Percentiles rank a stretch among this genome's conserved stretches.
Evolutionary conservation across 345 rosid species (phyloP).

Genomic region (Bruguiera gymnorhiza): DNA sequence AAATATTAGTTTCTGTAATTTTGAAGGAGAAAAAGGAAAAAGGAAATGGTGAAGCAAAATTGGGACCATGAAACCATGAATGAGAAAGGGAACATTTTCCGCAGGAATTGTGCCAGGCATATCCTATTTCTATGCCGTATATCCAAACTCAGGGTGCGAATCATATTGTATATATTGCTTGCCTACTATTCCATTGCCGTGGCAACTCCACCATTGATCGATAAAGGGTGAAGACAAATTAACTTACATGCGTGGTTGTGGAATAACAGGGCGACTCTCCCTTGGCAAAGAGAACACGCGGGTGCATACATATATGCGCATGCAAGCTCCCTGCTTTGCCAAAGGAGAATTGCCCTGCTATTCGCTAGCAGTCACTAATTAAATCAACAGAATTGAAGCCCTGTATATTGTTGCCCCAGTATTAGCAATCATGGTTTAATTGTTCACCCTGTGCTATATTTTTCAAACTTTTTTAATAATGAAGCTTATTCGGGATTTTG

Average conservation of each 20-base stretch:
- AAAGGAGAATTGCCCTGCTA: conserved; percentile 65
- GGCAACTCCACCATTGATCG: neutral
- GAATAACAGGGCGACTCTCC: conserved; percentile 43
- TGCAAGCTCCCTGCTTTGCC: conserved; percentile 32
- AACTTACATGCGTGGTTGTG: conserved; percentile 18
- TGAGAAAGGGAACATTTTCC: conserved; percentile 13
- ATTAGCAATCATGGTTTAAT: too few relatives aligned
- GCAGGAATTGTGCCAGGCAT: conserved; percentile 22
- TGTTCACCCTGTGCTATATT: too few relatives aligned
- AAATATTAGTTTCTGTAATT: neutral
- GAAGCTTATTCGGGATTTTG: too few relatives aligned
- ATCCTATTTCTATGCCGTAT: conserved; percentile 26
- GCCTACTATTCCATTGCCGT: neutral
- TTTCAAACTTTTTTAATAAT: too few relatives aligned
- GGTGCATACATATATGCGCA: neutral
- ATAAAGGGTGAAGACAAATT: neutral
- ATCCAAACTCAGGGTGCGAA: conserved; percentile 37
- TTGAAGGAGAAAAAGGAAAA: neutral
- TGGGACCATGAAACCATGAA: conserved; percentile 36
- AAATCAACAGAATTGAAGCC: neutral
- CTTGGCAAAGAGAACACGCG: conserved; percentile 29
- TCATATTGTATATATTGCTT: conserved; percentile 11
- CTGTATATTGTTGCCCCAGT: too few relatives aligned
- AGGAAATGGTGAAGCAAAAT: neutral
- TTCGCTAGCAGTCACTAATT: conserved; percentile 25